Percentiles rank a stretch among this genome's conserved stretches.
Evolutionary conservation across 768 basidiomycete species (phyloP).

Genomic region (Mycena kentingensis): DNA sequence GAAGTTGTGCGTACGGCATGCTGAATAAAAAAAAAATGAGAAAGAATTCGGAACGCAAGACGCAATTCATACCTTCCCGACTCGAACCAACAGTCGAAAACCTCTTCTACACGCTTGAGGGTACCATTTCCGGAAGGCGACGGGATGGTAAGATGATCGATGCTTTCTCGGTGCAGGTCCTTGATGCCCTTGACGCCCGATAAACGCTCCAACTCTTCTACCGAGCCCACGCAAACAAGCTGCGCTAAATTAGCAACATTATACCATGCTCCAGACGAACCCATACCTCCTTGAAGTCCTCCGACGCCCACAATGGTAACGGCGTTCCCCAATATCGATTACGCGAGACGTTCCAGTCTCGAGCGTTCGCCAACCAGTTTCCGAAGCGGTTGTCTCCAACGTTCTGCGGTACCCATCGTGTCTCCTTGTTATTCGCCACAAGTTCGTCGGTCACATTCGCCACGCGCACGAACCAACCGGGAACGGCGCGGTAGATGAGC

Average conservation of each 20-base stretch:
- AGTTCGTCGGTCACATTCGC: slow-evolving; percentile 83
- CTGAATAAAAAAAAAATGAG: slow-evolving; percentile 43
- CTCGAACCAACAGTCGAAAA: slow-evolving; percentile 99
- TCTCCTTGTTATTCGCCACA: slow-evolving; percentile 86
- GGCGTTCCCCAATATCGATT: slow-evolving; percentile 99
- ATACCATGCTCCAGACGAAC: neutral
- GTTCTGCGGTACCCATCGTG: slow-evolving; percentile 91
- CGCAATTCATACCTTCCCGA: slow-evolving; percentile 77
- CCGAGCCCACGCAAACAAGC: slow-evolving; percentile 86
- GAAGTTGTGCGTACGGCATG: slow-evolving; percentile 97
- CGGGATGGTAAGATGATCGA: slow-evolving; percentile 96
- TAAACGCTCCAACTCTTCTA: slow-evolving; percentile 81
- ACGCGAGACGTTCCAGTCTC: slow-evolving; percentile 99
- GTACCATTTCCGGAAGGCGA: slow-evolving; percentile 84
- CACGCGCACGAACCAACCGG: slow-evolving; percentile 94
- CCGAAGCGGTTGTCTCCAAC: slow-evolving; percentile 94
- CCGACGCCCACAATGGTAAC: slow-evolving; percentile 93
- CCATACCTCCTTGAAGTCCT: slow-evolving; percentile 84
- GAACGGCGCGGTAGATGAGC: slow-evolving; percentile 93
- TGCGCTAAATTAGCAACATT: slow-evolving; percentile 30
- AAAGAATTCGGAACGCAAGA: neutral
- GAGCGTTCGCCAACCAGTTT: slow-evolving; percentile 97
- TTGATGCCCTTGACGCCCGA: slow-evolving; percentile 84
- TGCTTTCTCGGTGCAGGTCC: slow-evolving; percentile 91
- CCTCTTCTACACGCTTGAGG: slow-evolving; percentile 91